phyloP scores from a whole-genome alignment of 73 alveolate species.

The Tetrahymena malaccensis region DNA sequence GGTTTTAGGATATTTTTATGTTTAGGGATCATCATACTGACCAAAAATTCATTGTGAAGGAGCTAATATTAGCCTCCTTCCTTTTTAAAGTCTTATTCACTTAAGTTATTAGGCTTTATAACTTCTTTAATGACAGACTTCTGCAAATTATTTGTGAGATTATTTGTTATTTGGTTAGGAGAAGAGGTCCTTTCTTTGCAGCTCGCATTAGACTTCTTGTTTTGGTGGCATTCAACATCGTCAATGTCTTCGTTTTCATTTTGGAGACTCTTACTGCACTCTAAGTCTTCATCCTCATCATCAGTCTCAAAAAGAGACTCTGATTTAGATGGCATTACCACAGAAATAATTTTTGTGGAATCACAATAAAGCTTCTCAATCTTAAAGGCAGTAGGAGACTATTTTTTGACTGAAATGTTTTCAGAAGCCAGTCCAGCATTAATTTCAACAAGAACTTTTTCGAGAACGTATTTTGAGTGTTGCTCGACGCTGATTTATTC shows the following conservation, averaged over 20 bases:
- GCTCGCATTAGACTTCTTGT: background rate
- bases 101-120: background rate
- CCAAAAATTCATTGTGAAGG: background rate
- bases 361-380: background rate
- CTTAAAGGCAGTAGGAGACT: background rate
- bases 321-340: background rate
- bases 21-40: background rate
- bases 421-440: background rate
- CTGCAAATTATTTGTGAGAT: background rate
- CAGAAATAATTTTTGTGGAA: background rate
- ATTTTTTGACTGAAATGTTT: background rate
- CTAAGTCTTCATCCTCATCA: background rate
- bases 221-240: background rate
- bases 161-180: background rate
- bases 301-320: background rate
- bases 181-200: background rate
- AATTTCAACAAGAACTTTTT: background rate
- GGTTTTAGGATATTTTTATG: background rate
- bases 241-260: background rate
- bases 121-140: background rate
- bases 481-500: background rate
- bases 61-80: background rate
- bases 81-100: background rate
- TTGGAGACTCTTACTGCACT: background rate
- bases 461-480: background rate